phyloP scores from a whole-genome alignment of 257 asterid species.

The Nicotiana tabacum region DNA sequence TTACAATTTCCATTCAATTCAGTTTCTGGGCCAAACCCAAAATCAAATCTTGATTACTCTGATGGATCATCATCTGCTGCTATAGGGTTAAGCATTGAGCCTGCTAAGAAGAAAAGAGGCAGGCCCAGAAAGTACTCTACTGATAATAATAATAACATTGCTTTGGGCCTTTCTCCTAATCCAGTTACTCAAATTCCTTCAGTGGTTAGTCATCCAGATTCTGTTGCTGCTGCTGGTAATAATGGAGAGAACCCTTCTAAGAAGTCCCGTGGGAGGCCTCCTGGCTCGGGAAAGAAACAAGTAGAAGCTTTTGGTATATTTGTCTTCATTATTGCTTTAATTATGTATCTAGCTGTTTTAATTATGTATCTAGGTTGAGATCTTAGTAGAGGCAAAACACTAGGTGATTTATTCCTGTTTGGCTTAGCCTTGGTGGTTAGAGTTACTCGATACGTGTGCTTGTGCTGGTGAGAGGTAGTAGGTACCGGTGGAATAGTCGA shows the following conservation, averaged over 20 bases:
- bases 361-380: too few species aligned
- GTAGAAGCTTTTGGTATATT: constrained; percentile 16
- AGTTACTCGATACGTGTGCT: too few species aligned
- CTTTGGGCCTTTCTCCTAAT: constrained; percentile 54
- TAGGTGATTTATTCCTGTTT: too few species aligned
- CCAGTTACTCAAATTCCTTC: constrained; percentile 39
- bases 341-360: not conserved
- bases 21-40: not conserved
- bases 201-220: constrained; percentile 17
- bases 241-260: constrained; percentile 21
- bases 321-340: not conserved
- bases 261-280: constrained; percentile 43
- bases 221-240: constrained; percentile 29
- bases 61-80: constrained; percentile 34
- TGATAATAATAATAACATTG: constrained; percentile 37
- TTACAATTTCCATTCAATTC: constrained; percentile 42
- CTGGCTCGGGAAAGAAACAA: constrained; percentile 35
- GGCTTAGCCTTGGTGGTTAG: too few species aligned
- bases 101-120: constrained; percentile 51
- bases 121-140: constrained; percentile 57
- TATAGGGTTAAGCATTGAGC: constrained; percentile 19
- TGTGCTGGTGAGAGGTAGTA: too few species aligned
- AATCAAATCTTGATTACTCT: constrained; percentile 18
- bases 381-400: too few species aligned
- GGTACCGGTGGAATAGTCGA: not conserved